Percentiles rank a stretch among this genome's conserved stretches.
These are phyloP conservation scores for Xanthoceras sorbifolium DNA, from an alignment of 345 rosid genomes.

Conservation along the genomic window DNA sequence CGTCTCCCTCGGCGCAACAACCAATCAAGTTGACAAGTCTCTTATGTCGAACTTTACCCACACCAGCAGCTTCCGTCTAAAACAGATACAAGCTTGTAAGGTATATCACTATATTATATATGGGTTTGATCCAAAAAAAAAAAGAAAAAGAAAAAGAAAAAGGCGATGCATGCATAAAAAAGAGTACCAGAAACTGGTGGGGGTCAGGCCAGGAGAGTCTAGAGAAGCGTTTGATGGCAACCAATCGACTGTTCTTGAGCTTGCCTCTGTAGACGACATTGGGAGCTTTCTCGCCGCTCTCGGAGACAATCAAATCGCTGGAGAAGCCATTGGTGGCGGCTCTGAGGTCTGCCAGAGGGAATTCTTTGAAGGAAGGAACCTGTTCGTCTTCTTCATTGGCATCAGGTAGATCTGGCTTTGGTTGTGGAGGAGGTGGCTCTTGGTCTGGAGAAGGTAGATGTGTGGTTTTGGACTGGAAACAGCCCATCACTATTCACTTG, in stretches of 20 bases:
- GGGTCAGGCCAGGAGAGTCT: slow-evolving; percentile 98
- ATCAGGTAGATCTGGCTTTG: slow-evolving; percentile 63
- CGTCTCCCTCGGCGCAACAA: slow-evolving; percentile 94
- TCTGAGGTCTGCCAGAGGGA: slow-evolving; percentile 63
- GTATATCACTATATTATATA: no score
- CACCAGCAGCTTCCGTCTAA: slow-evolving; percentile 86
- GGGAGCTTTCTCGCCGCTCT: slow-evolving; percentile 97
- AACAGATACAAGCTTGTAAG: background rate
- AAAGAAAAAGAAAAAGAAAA: background rate
- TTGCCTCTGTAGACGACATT: slow-evolving; percentile 86
- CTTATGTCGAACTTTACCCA: slow-evolving; percentile 83
- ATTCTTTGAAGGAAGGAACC: slow-evolving; percentile 69
- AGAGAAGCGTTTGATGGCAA: slow-evolving; percentile 90
- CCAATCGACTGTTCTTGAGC: slow-evolving; percentile 63
- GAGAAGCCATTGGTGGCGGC: slow-evolving; percentile 85
- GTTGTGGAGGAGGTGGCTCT: slow-evolving; percentile 51
- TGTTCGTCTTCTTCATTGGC: slow-evolving; percentile 46
- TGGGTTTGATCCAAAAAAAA: background rate
- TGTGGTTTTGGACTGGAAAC: slow-evolving; percentile 85
- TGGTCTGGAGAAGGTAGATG: slow-evolving; percentile 71
- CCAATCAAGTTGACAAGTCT: slow-evolving; percentile 93
- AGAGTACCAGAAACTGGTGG: slow-evolving; percentile 74
- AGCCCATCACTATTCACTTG: slow-evolving; percentile 61
- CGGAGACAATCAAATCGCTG: slow-evolving; percentile 74
- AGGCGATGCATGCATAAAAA: background rate